Evolutionary conservation across 2,329 filamentous ascomycete species (phyloP).

Genomic region (Stagonosporopsis rhizophila): DNA sequence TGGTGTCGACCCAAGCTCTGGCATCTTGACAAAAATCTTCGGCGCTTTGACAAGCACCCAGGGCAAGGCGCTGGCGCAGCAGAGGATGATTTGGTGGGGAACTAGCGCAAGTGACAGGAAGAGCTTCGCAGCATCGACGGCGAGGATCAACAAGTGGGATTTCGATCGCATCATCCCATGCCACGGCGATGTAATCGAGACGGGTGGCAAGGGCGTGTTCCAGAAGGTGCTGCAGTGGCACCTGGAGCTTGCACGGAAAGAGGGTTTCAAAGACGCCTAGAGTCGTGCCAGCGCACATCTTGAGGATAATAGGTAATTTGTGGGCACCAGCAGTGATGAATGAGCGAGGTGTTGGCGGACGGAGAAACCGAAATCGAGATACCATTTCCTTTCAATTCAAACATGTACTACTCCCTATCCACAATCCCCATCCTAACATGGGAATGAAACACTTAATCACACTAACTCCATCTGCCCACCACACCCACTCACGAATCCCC

Average conservation of each 20-base stretch:
- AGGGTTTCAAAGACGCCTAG: slow-evolving; percentile 16
- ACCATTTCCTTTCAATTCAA: not conserved
- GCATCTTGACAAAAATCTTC: slow-evolving; percentile 66
- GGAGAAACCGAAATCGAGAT: not conserved
- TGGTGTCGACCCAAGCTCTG: slow-evolving; percentile 61
- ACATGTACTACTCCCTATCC: not conserved
- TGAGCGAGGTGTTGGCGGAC: not conserved
- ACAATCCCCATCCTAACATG: not conserved
- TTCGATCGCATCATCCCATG: slow-evolving; percentile 88
- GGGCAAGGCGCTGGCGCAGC: slow-evolving; percentile 70
- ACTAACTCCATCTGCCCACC: too few species aligned
- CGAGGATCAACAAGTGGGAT: slow-evolving; percentile 77
- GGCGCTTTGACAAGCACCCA: slow-evolving; percentile 65
- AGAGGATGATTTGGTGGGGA: slow-evolving; percentile 82
- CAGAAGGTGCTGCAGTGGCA: slow-evolving; percentile 85
- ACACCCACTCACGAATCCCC: not conserved
- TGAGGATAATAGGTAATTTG: not conserved
- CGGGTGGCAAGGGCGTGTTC: slow-evolving; percentile 75
- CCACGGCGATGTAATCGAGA: slow-evolving; percentile 88
- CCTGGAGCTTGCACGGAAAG: slow-evolving; percentile 56
- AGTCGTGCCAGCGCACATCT: not conserved
- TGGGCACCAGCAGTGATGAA: not conserved
- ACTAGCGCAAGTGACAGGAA: slow-evolving; percentile 66
- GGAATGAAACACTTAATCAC: too few species aligned
- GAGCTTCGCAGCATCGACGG: slow-evolving; percentile 74